These are phyloP conservation scores for Cytospora piceicola DNA, from an alignment of 2,329 filamentous ascomycete species.

Conservation along the genomic window DNA sequence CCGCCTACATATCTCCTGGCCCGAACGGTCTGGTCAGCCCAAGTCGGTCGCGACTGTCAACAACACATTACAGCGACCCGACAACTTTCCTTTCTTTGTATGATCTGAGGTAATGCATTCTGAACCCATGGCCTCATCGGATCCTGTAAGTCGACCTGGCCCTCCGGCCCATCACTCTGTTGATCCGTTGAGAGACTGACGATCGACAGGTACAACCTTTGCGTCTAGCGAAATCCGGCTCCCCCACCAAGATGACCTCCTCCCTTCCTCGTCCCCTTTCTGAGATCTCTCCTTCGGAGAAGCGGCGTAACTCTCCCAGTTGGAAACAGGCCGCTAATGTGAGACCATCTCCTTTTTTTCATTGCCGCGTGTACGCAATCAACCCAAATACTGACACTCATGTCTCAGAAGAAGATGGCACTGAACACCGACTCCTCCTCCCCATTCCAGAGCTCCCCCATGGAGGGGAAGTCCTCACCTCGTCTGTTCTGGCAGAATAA, in stretches of 20 bases:
- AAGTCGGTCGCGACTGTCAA: slow-evolving; percentile 19
- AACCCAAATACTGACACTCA: slow-evolving; percentile 14
- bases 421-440: slow-evolving; percentile 76
- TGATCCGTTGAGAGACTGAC: slow-evolving; percentile 25
- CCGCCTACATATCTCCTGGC: slow-evolving; percentile 22
- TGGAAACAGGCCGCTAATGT: slow-evolving; percentile 80
- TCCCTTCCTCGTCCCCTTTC: slow-evolving; percentile 75
- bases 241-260: slow-evolving; percentile 66
- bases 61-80: slow-evolving; percentile 22
- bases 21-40: slow-evolving; percentile 12
- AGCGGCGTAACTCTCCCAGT: slow-evolving; percentile 88
- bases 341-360: slow-evolving; percentile 38
- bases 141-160: slow-evolving; percentile 25
- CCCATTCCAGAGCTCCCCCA: slow-evolving; percentile 83
- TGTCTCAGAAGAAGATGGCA: slow-evolving; percentile 62
- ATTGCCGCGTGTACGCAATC: slow-evolving; percentile 36
- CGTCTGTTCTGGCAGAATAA: slow-evolving; percentile 90
- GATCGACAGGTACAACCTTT: slow-evolving; percentile 69
- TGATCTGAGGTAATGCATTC: slow-evolving; percentile 15
- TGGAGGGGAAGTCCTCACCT: slow-evolving; percentile 70
- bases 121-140: slow-evolving; percentile 24
- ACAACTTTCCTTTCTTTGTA: slow-evolving; percentile 13
- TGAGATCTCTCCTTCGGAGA: slow-evolving; percentile 85
- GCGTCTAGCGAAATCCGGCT: slow-evolving; percentile 75
- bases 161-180: slow-evolving; percentile 17